Evolutionary conservation across 2,329 filamentous ascomycete species (phyloP).

Genomic region (Penicillium sp.): DNA sequence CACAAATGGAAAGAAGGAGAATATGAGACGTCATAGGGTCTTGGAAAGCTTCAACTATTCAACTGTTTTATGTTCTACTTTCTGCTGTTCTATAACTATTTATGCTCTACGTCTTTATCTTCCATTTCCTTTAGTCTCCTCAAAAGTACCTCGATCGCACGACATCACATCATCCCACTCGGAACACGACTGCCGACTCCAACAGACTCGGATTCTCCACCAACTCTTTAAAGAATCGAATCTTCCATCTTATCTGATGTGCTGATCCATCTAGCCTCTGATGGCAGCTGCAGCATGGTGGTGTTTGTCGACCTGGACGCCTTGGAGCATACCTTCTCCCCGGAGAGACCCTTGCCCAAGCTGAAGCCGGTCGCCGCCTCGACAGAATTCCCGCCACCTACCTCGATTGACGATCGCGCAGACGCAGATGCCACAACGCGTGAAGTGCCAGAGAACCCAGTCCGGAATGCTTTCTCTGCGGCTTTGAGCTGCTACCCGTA

Average conservation of each 20-base stretch:
- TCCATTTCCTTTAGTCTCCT: neutral
- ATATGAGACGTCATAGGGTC: neutral
- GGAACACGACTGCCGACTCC: conserved; percentile 10
- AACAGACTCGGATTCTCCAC: conserved; percentile 5
- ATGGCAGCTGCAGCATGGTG: conserved; percentile 40
- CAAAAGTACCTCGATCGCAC: conserved; percentile 4
- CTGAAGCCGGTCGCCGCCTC: conserved; percentile 14
- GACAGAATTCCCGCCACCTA: conserved; percentile 9
- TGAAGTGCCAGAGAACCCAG: conserved; percentile 11
- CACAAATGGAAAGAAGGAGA: neutral
- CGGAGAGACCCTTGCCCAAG: conserved; percentile 21
- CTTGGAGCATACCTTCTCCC: conserved; percentile 16
- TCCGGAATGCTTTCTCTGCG: conserved; percentile 38
- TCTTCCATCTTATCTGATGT: conserved; percentile 22
- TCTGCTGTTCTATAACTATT: neutral
- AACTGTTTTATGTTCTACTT: neutral
- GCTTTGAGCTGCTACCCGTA: conserved; percentile 49
- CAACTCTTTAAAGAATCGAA: conserved; percentile 8
- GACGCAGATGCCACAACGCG: neutral
- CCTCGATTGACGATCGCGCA: conserved; percentile 9
- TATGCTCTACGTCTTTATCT: no score
- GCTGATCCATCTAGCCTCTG: conserved; percentile 18
- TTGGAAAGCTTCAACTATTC: neutral
- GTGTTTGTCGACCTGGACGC: conserved; percentile 46
- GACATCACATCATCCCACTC: conserved; percentile 28